Percentiles rank a stretch among this genome's conserved stretches.
phyloP scores from a whole-genome alignment of 805 yeast genomes.

The Yarrowia deformans region DNA sequence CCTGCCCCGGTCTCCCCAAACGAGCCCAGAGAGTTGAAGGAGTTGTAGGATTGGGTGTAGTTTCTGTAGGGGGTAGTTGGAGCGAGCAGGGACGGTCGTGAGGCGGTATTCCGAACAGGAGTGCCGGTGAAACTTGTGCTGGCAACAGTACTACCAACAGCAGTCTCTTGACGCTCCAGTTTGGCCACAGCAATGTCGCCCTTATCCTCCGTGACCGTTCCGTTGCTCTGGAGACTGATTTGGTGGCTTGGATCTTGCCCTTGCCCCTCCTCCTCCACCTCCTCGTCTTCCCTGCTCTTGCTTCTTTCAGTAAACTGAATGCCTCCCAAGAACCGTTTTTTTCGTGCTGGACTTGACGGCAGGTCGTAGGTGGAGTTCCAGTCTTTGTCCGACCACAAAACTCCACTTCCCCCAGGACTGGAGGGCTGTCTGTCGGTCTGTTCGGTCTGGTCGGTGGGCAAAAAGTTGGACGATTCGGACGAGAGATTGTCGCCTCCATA shows the following conservation, averaged over 20 bases:
- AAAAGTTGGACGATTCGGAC: conserved; percentile 20
- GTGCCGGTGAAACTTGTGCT: background rate
- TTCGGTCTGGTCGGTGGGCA: conserved; percentile 27
- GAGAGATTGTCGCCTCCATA: conserved; percentile 24
- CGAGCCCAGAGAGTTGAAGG: conserved; percentile 12
- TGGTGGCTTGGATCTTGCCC: background rate
- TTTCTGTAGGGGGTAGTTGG: conserved; percentile 27
- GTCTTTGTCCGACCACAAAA: background rate
- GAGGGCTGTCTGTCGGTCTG: conserved; percentile 19
- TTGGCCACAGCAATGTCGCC: background rate
- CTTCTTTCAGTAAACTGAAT: conserved; percentile 16
- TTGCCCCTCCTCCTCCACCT: background rate
- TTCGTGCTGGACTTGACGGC: conserved; percentile 29
- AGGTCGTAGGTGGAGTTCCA: conserved; percentile 6
- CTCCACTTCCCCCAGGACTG: background rate
- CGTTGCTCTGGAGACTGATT: background rate
- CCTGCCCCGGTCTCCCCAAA: conserved; percentile 37
- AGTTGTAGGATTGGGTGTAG: conserved; percentile 1
- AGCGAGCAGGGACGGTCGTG: conserved; percentile 8
- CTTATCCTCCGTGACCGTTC: conserved; percentile 6
- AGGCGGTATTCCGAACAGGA: background rate
- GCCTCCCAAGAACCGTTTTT: conserved; percentile 22
- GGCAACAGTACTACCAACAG: too few relatives aligned
- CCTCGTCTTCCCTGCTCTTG: background rate
- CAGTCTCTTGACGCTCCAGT: background rate